These are phyloP conservation scores for Monosporascus cannonballus DNA, from an alignment of 2,329 filamentous ascomycete genomes.

Conservation along the genomic window DNA sequence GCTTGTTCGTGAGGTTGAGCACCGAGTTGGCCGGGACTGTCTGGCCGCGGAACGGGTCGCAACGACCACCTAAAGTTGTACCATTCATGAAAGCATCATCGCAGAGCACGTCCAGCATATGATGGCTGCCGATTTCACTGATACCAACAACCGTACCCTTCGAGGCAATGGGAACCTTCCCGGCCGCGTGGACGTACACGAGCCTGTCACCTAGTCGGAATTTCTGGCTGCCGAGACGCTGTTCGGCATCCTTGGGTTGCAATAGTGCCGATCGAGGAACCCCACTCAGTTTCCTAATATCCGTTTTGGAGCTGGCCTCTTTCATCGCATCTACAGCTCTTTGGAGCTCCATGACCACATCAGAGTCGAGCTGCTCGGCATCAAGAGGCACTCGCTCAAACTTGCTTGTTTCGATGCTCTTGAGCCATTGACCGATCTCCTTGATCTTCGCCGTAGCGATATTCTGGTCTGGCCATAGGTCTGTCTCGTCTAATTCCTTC, in stretches of 20 bases:
- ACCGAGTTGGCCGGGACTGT: conserved; percentile 86
- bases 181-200: conserved; percentile 86
- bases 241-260: conserved; percentile 93
- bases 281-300: conserved; percentile 65
- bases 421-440: conserved; percentile 91
- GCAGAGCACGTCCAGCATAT: conserved; percentile 86
- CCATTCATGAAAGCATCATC: conserved; percentile 96
- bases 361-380: conserved; percentile 91
- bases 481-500: conserved; percentile 75
- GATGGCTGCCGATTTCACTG: conserved; percentile 76
- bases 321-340: conserved; percentile 61
- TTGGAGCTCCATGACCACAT: conserved; percentile 77
- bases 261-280: conserved; percentile 84
- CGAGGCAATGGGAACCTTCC: conserved; percentile 88
- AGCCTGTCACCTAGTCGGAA: conserved; percentile 86
- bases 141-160: conserved; percentile 93
- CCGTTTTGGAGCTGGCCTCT: conserved; percentile 43
- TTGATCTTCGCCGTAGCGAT: conserved; percentile 76
- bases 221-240: conserved; percentile 76
- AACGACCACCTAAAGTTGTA: conserved; percentile 82
- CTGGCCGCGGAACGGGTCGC: conserved; percentile 87
- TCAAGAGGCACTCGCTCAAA: conserved; percentile 96
- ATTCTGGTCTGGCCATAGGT: conserved; percentile 72
- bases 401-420: conserved; percentile 81
- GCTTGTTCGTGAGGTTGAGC: conserved; percentile 76